Evolutionary conservation across 1,284 basidiomycete species (phyloP), one percentile per base, ranked within the genome.

Genomic region (Stygiomarasmius scandens): DNA sequence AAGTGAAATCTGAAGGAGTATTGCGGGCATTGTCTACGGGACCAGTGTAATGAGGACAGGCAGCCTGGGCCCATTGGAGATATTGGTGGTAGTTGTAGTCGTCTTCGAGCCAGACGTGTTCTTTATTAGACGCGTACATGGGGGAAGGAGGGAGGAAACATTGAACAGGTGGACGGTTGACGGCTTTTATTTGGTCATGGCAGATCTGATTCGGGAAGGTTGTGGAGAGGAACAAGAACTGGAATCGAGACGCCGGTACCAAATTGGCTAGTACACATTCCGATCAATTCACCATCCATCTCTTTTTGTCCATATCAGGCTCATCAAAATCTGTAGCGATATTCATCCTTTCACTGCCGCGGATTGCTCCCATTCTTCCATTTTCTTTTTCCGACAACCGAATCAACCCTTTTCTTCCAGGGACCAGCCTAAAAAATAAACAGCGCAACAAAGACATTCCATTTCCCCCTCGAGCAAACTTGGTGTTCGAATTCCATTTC

Each of bases 1-100:
- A 54, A 34, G 58, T 56, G 49, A 60, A 56, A 51, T 60, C 58
- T 25, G 58, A 60, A 32, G 58, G 58, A 8, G 58, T 60, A 38
- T 55, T 59, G 23, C 54, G 45, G 16, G 47, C 49, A 43, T 54
- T 44, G 5, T 44, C 43, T n/a, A n/a, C n/a, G n/a, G n/a, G n/a
- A n/a, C n/a, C n/a, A n/a, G n/a, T n/a, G n/a, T n/a, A n/a, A n/a
- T n/a, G n/a, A n/a, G n/a, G n/a, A n/a, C n/a, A n/a, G n/a, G n/a
- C n/a, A n/a, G 24, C 34, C 23, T 53, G 44, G n/a, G n/a, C n/a
- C 16, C 11, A 38, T 38, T 36, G 4, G 38, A 16, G 38, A 41
- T 16, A 41, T 5, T 12, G 38, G 8, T 41, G 38, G 38, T 16
- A 19, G n/a, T 19, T 41, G 16, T n/a, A 41, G 38, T 41, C 38